Conservation (phyloP, 208 protist genomes). For the Angomonas desouzai region DNA sequence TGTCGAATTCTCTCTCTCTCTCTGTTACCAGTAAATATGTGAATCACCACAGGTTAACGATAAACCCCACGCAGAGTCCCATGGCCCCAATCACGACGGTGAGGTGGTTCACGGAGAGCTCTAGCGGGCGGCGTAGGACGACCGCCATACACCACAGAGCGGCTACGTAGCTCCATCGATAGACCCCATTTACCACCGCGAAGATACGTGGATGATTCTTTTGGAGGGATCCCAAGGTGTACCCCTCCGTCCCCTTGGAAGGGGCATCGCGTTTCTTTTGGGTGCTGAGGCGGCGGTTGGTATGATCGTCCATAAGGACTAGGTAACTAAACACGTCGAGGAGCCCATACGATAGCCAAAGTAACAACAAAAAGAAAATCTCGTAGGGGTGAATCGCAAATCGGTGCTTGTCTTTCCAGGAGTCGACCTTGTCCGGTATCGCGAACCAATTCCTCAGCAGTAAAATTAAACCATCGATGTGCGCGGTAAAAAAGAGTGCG, state of each 20-base stretch:
- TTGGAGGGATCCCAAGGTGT: neutral
- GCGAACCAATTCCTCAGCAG: constrained; percentile 60
- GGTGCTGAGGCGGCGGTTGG: neutral
- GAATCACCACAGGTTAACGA: neutral
- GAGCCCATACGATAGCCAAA: neutral
- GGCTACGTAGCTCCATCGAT: neutral
- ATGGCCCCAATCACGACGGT: neutral
- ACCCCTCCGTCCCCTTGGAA: neutral
- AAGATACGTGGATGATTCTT: constrained; percentile 1
- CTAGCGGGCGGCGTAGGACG: neutral
- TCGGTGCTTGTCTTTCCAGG: neutral
- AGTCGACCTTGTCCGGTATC: constrained; percentile 15
- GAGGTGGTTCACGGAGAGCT: neutral
- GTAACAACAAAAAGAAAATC: neutral
- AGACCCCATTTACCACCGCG: neutral
- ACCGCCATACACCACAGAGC: neutral
- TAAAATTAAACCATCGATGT: constrained; percentile 64
- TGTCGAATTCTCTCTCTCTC: too few species aligned
- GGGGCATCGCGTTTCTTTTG: neutral
- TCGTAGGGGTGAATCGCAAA: neutral
- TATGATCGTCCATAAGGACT: neutral
- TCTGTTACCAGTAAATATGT: too few species aligned
- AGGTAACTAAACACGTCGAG: constrained; percentile 1
- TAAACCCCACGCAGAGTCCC: neutral
- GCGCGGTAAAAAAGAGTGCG: constrained; percentile 26